These are phyloP conservation scores for Wickerhamiella azyma DNA, from an alignment of 805 yeast genomes.

Conservation along the genomic window DNA sequence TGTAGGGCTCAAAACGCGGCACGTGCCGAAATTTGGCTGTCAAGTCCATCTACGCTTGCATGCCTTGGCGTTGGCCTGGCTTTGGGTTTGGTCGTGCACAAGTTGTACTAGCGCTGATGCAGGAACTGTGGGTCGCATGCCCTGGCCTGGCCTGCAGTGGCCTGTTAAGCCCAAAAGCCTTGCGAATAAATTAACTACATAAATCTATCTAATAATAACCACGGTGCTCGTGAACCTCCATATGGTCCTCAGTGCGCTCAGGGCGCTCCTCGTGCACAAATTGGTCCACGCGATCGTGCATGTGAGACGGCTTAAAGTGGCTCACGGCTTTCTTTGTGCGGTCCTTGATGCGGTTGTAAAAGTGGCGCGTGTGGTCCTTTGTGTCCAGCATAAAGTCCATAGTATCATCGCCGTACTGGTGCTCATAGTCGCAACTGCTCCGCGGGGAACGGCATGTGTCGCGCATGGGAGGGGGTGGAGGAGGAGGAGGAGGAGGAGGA, in stretches of 20 bases:
- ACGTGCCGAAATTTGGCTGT: no score
- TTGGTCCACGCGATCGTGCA: slow-evolving; percentile 7
- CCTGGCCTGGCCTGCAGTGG: no score
- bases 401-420: slow-evolving; percentile 6
- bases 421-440: slow-evolving; percentile 4
- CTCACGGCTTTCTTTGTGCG: slow-evolving; percentile 3
- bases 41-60: no score
- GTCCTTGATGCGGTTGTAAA: neutral
- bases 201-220: neutral
- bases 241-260: slow-evolving; percentile 5
- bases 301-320: slow-evolving; percentile 5
- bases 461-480: no score
- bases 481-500: no score
- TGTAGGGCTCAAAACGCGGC: no score
- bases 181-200: neutral
- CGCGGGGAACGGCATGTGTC: neutral
- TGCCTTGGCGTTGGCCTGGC: no score
- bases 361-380: slow-evolving; percentile 7
- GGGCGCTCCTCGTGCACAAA: slow-evolving; percentile 8
- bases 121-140: no score
- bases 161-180: neutral
- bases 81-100: no score
- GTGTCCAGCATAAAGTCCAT: slow-evolving; percentile 8
- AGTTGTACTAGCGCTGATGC: no score
- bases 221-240: slow-evolving; percentile 6